Conservation (phyloP, 2,329 filamentous ascomycete genomes). For the Setomelanomma holmii region DNA sequence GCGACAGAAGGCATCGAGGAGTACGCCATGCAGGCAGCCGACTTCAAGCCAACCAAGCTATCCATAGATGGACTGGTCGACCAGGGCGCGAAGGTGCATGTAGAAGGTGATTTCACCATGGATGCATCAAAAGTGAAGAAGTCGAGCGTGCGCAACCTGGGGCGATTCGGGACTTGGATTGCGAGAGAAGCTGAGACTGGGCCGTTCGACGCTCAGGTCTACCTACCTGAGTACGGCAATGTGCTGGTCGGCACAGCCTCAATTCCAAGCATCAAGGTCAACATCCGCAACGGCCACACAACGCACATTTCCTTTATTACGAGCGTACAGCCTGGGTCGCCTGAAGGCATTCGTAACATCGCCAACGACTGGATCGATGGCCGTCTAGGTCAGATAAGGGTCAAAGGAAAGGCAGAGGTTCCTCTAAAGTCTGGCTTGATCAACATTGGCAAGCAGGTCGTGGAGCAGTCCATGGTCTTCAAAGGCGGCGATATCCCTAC, state of each 20-base stretch:
- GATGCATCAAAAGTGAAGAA: slow-evolving; percentile 79
- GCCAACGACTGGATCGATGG: slow-evolving; percentile 90
- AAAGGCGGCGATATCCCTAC: slow-evolving; percentile 76
- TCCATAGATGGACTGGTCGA: slow-evolving; percentile 85
- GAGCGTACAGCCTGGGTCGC: slow-evolving; percentile 76
- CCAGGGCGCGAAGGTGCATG: slow-evolving; percentile 76
- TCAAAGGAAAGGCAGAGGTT: slow-evolving; percentile 77
- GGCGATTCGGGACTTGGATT: slow-evolving; percentile 80
- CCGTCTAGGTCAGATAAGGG: slow-evolving; percentile 71
- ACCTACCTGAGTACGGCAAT: slow-evolving; percentile 82
- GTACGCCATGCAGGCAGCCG: slow-evolving; percentile 83
- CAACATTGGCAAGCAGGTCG: slow-evolving; percentile 75
- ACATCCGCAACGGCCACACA: slow-evolving; percentile 77
- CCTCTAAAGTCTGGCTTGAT: slow-evolving; percentile 80
- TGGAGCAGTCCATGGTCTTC: slow-evolving; percentile 79
- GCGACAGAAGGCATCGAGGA: slow-evolving; percentile 80
- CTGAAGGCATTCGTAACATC: slow-evolving; percentile 77
- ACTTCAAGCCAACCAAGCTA: slow-evolving; percentile 82
- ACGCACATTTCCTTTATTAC: slow-evolving; percentile 82
- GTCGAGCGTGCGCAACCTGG: slow-evolving; percentile 74
- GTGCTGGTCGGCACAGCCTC: slow-evolving; percentile 77
- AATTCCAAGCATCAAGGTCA: slow-evolving; percentile 77
- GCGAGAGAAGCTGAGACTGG: slow-evolving; percentile 77
- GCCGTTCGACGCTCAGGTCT: slow-evolving; percentile 75
- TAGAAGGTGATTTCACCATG: slow-evolving; percentile 82